A percentile compares a stretch with the other conserved stretches of the same genome.
Conservation (phyloP, 2,329 filamentous ascomycete species). For the Hirsutella rhossiliensis region DNA sequence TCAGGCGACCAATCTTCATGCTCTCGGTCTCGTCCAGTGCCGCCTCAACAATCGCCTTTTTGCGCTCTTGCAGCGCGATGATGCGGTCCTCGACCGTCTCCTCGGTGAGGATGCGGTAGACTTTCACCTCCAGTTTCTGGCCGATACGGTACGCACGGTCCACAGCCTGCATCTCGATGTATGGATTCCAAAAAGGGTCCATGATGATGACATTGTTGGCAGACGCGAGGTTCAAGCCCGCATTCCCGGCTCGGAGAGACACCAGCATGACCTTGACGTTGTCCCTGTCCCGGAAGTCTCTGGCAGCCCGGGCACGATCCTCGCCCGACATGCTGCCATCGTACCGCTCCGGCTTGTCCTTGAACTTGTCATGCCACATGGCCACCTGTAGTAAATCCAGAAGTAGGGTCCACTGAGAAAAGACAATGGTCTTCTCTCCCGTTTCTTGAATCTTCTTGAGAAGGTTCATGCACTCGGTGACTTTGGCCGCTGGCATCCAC, state of each 20-base stretch:
- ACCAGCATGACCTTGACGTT: conserved; percentile 67
- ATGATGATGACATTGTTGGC: conserved; percentile 82
- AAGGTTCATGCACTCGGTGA: conserved; percentile 65
- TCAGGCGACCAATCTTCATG: conserved; percentile 54
- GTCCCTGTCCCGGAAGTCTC: conserved; percentile 51
- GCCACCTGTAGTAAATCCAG: conserved; percentile 64
- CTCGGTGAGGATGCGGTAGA: conserved; percentile 68
- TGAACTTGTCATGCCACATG: conserved; percentile 47
- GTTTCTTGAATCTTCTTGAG: conserved; percentile 52
- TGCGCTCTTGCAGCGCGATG: conserved; percentile 63
- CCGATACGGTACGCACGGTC: conserved; percentile 85
- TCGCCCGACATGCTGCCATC: conserved; percentile 68
- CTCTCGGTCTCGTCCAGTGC: conserved; percentile 68
- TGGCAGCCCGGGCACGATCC: conserved; percentile 57
- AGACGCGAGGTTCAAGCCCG: conserved; percentile 73
- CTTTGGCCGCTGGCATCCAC: conserved; percentile 72
- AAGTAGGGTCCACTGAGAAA: conserved; percentile 69
- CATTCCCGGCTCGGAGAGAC: conserved; percentile 68
- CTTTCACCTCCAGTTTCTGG: conserved; percentile 59
- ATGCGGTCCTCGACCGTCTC: conserved; percentile 85
- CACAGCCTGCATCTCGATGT: conserved; percentile 83
- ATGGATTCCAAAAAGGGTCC: conserved; percentile 92
- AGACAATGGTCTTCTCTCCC: conserved; percentile 60
- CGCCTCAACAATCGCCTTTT: conserved; percentile 62
- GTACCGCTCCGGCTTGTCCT: conserved; percentile 55